Evolutionary conservation across 345 rosid genomes (phyloP), one percentile per base, ranked within the genome.

Genomic region (Citropsis articulata): DNA sequence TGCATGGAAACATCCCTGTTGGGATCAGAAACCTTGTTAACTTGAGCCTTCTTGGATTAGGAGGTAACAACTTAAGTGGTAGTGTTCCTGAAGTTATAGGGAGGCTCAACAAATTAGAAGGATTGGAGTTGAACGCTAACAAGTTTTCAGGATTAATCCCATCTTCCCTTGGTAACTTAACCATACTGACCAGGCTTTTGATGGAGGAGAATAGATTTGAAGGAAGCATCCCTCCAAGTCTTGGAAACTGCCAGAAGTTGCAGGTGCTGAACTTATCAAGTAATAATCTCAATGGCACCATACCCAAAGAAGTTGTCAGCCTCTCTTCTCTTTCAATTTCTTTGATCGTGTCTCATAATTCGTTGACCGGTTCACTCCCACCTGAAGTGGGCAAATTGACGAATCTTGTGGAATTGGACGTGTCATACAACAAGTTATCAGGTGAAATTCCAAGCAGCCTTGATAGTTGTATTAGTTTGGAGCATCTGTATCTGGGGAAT

Each of bases 231-330:
- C 86, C 89, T 73, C 35, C 72, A 2, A 84, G 75, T 56, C 76
- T 81, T 21, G 85, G 86, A 25, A 78, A 76, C 25, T 82, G 78
- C 22, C 28, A 59, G 5, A 76, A 71, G 1, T 79, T 86, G 66
- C 62, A 22, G 60, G 40, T 24, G 48, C 62, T 87, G 7, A 66
- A 77, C 53, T 40, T 84, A 22, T 82, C 86, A 40, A 65, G 67
- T n/a, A 84, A 87, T 81, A 62, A 71, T 42, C 84, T 84, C 6
- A 83, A 3, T 36, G 87, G 89, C 60, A 73, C 71, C 76, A 73
- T 84, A 75, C 86, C 86, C 25, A 73, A 28, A 73, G 57, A 86
- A 55, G 62, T 82, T 50, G 3, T 81, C 14, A 74, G 73, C 35
- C 83, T 80, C 75, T 68, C 84, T 65, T 81, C 85, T 25, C 60